Evolutionary conservation across 345 rosid species (phyloP), one percentile per base, ranked within the genome.

Genomic region (Bretschneidera sinensis): DNA sequence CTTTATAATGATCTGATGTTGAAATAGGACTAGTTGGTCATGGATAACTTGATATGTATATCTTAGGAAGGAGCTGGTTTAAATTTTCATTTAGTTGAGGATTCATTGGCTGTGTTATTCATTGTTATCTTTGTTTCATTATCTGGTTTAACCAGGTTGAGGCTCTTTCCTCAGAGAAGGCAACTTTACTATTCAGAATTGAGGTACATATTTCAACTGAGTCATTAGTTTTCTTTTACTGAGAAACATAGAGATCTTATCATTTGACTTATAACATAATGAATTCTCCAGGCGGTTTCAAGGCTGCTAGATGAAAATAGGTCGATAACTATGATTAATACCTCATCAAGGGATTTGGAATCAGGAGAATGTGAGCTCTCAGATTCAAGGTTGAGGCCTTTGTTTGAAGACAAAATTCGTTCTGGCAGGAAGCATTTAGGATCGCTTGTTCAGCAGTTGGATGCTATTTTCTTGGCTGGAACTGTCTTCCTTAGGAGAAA

Each of bases 131-230:
- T 11, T 39, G 17, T 6, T 43, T 58, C 2, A 11, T 24, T 13
- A 54, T 28, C 48, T 51, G 50, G 22, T 48, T 70, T 55, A 61
- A 23, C 62, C 82, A 92, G 97, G 96, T 87, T 23, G 98, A 92
- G 79, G 83, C 87, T 4, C 85, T 94, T 48, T 87, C 96, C 60
- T 87, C 99, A 0, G 96, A 94, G 74, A 94, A 94, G 88, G 87
- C 97, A 34, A 94, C 95, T 24, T 61, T 87, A 18, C 17, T 57
- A 4, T 83, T 94, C 71, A 81, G 99, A 78, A 94, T 89, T 25
- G 97, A 94, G 97, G 97, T 92, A 78, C 19, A 15, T 17, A 24
- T 39, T 54, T 51, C 20, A 23, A 51, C 24, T 5, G 9, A n/a
- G 31, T 24, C 16, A 23, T n/a, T 14, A 43, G 18, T 69, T 28